A percentile compares a stretch with the other conserved stretches of the same genome.
Conservation (phyloP, 2,329 filamentous ascomycete species). For the Aspergillus piperis region DNA sequence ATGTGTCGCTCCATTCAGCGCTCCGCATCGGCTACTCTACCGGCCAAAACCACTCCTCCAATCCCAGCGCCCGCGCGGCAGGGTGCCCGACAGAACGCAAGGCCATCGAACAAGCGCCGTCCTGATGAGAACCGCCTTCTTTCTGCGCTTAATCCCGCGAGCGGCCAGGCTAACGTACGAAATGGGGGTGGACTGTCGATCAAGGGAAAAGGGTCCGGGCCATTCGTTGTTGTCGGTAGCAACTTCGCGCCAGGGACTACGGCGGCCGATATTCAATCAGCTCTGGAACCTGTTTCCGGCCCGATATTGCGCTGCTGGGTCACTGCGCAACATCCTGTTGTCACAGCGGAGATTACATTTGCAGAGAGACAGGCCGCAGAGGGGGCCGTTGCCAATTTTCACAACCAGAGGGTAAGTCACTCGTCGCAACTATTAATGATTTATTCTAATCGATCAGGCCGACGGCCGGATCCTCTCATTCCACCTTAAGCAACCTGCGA, state of each 20-base stretch:
- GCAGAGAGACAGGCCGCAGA: constrained; percentile 58
- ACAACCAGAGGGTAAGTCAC: constrained; percentile 59
- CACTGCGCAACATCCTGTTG: constrained; percentile 54
- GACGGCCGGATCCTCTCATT: constrained; percentile 63
- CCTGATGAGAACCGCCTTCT: constrained; percentile 37
- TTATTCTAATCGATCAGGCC: constrained; percentile 46
- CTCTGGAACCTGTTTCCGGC: constrained; percentile 56
- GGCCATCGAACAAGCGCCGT: constrained; percentile 35
- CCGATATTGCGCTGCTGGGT: constrained; percentile 57
- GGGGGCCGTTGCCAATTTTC: constrained; percentile 61
- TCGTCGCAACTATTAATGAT: not conserved
- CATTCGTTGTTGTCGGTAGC: constrained; percentile 60
- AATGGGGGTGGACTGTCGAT: constrained; percentile 53
- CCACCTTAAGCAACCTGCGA: constrained; percentile 49
- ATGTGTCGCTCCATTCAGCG: constrained; percentile 28
- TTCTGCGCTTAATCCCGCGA: constrained; percentile 32
- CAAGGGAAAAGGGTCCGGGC: constrained; percentile 54
- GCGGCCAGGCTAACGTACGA: constrained; percentile 33
- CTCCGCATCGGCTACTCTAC: constrained; percentile 43
- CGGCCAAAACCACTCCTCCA: constrained; percentile 42
- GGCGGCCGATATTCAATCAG: constrained; percentile 64
- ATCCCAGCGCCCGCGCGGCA: constrained; percentile 25
- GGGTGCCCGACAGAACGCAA: constrained; percentile 24
- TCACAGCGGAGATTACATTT: constrained; percentile 63
- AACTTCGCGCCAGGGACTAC: constrained; percentile 69